Evolutionary conservation across 139 green algal species (phyloP), one percentile per base, ranked within the genome.

Genomic region (Nannochloris sp.): DNA sequence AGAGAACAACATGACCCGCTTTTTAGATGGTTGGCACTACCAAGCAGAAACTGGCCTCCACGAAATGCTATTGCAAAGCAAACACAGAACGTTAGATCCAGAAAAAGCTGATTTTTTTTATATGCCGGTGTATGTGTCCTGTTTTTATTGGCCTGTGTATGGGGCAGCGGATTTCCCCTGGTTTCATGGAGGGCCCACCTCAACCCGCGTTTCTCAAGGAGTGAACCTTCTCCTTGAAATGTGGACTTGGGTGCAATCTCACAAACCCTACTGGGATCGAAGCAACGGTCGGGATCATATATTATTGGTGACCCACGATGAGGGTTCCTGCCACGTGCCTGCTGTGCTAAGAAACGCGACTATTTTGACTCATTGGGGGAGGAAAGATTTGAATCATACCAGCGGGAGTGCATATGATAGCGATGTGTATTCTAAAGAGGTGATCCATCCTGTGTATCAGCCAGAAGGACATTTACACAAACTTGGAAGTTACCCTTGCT

Each of bases 81-180:
- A 56, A 54, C 67, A 81, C 39, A 63, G 79, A 39, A 87, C 81
- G 4, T 45, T 83, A 5, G 79, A 84, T 30, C 69, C 74, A 37
- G 64, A 74, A 47, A 67, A 88, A 36, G 84, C 84, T 0, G 80
- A 86, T 65, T 86, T 83, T 37, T 86, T 86, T 56, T 86, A 84
- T 36, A 37, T 82, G 15, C 80, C 80, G 0, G 62, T 66, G 6
- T 85, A 85, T 44, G 61, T 55, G 38, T 61, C 45, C 25, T 84
- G 77, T 53, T 73, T 75, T 59, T 70, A 81, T 31, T 74, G 58
- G 27, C 81, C 78, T n/a, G 23, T 81, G 12, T 55, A 71, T 30
- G 67, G 79, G 46, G 71, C 65, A 32, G 56, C 63, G 3, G 77
- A 85, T 38, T 62, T 39, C 34, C 73, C 62, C 14, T 70, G 19